A percentile compares a stretch with the other conserved stretches of the same genome.
Conservation (phyloP, 495 filamentous ascomycete species). For the Neurospora sp. region DNA sequence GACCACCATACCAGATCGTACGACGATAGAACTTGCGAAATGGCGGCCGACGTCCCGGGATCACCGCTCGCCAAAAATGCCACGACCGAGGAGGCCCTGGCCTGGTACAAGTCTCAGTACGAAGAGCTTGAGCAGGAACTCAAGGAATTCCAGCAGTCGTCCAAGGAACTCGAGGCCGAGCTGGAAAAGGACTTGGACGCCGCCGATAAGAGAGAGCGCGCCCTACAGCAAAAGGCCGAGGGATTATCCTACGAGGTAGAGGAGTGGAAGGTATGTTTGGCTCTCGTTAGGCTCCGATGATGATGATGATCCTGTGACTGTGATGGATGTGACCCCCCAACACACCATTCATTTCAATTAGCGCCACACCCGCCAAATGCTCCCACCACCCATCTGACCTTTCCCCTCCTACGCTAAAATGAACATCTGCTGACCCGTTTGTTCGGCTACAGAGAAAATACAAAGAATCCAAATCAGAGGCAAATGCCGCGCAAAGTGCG, state of each 20-base stretch:
- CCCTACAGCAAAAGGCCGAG: conserved; percentile 79
- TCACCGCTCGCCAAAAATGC: conserved; percentile 15
- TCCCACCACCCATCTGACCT: background rate
- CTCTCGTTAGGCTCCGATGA: background rate
- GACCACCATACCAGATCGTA: background rate
- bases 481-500: conserved; percentile 66
- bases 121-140: conserved; percentile 86
- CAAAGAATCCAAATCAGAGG: conserved; percentile 86
- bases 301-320: conserved; percentile 10
- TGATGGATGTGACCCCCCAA: background rate
- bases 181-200: conserved; percentile 94
- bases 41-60: conserved; percentile 28
- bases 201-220: conserved; percentile 83
- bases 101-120: conserved; percentile 94
- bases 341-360: background rate
- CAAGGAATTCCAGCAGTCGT: conserved; percentile 87
- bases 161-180: conserved; percentile 87
- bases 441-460: conserved; percentile 65
- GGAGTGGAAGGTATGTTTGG: conserved; percentile 82
- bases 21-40: conserved; percentile 13
- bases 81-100: conserved; percentile 59
- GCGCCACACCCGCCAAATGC: conserved; percentile 2
- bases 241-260: conserved; percentile 78
- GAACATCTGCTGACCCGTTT: background rate
- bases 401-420: background rate